These are phyloP conservation scores for Ceratobasidium sp. DNA, from an alignment of 1,284 basidiomycete genomes.

Conservation along the genomic window DNA sequence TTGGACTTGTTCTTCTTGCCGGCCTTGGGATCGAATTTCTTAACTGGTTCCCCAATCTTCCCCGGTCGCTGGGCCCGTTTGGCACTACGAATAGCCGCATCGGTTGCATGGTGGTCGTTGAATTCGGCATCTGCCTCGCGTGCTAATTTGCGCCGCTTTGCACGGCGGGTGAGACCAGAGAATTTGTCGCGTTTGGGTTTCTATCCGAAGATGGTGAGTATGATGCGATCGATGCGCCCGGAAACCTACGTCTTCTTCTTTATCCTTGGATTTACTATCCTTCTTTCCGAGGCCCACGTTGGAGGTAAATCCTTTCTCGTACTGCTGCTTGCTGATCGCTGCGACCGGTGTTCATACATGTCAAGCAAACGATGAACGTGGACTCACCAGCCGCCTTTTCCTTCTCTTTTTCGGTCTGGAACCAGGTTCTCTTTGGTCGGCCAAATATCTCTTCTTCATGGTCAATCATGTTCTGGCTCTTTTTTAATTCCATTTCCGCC, in stretches of 20 bases:
- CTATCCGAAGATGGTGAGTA: slow-evolving; percentile 38
- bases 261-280: slow-evolving; percentile 41
- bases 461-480: slow-evolving; percentile 94
- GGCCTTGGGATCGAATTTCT: slow-evolving; percentile 15
- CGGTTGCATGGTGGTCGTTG: slow-evolving; percentile 61
- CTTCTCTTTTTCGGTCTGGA: slow-evolving; percentile 90
- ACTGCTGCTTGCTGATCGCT: slow-evolving; percentile 75
- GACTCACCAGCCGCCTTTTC: slow-evolving; percentile 72
- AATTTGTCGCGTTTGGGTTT: slow-evolving; percentile 83
- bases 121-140: slow-evolving; percentile 73
- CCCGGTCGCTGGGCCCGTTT: slow-evolving; percentile 74
- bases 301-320: slow-evolving; percentile 61
- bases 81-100: slow-evolving; percentile 79
- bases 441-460: slow-evolving; percentile 94
- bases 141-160: slow-evolving; percentile 84
- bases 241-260: slow-evolving; percentile 39
- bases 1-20: slow-evolving; percentile 44
- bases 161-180: slow-evolving; percentile 80
- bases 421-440: slow-evolving; percentile 95
- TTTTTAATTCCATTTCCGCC: slow-evolving; percentile 95
- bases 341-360: slow-evolving; percentile 27
- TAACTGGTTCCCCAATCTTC: slow-evolving; percentile 56
- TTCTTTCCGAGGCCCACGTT: slow-evolving; percentile 23
- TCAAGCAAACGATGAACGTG: neutral
- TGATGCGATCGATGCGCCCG: slow-evolving; percentile 14